Evolutionary conservation across 2,329 filamentous ascomycete species (phyloP).

Genomic region (Colletotrichum tropicale): DNA sequence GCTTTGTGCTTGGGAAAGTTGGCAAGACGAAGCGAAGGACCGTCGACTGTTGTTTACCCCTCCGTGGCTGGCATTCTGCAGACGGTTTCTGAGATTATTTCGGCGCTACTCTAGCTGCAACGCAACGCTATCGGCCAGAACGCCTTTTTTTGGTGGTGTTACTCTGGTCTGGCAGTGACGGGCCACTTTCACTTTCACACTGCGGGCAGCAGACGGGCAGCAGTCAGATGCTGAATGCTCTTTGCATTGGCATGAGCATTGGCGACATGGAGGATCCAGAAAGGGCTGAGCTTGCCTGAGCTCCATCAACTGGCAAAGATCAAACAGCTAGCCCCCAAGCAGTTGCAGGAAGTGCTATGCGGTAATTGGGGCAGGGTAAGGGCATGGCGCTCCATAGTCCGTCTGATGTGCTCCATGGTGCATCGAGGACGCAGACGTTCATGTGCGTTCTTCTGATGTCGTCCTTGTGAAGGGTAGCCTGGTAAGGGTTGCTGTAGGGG

Average conservation of each 20-base stretch:
- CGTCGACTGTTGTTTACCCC: neutral
- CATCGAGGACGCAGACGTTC: neutral
- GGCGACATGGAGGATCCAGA: neutral
- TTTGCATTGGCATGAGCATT: neutral
- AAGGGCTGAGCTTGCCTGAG: neutral
- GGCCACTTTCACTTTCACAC: neutral
- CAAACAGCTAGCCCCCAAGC: neutral
- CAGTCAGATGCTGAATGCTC: neutral
- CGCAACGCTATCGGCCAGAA: neutral
- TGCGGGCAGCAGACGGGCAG: neutral
- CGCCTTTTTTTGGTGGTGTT: neutral
- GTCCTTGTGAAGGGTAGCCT: neutral
- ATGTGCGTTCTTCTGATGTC: neutral
- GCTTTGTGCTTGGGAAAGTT: neutral
- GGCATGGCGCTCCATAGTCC: neutral
- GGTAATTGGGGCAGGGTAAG: neutral
- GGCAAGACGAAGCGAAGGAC: neutral
- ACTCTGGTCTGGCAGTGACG: conserved; percentile 5
- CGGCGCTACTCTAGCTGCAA: neutral
- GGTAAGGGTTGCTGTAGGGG: neutral
- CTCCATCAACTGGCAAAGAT: neutral
- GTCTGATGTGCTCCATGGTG: neutral
- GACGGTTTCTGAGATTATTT: neutral
- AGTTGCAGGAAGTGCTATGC: neutral
- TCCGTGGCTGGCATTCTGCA: neutral